These are phyloP conservation scores for Betula pendula DNA, from an alignment of 306 rosid species.

Conservation along the genomic window DNA sequence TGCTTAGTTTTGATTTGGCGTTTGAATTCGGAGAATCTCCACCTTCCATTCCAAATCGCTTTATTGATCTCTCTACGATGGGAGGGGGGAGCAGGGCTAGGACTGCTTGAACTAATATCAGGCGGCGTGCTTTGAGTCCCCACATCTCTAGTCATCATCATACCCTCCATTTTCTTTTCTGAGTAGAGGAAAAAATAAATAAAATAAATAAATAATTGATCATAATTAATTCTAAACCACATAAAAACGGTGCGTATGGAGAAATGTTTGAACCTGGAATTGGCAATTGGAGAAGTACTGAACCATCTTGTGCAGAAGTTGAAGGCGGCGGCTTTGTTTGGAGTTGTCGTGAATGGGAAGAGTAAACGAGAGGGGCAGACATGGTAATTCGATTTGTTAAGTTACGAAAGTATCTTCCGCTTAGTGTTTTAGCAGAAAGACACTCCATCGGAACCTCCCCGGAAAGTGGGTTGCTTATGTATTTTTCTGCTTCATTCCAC, in stretches of 20 bases:
- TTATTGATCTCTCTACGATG: slow-evolving; percentile 49
- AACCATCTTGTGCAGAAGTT: slow-evolving; percentile 40
- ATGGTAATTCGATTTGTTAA: slow-evolving; percentile 58
- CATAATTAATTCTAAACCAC: too few species aligned
- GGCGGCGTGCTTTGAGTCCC: slow-evolving; percentile 80
- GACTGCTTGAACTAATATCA: slow-evolving; percentile 56
- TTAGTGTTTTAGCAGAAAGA: slow-evolving; percentile 85
- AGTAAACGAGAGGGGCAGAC: slow-evolving; percentile 70
- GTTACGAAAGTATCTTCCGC: slow-evolving; percentile 77
- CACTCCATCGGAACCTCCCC: slow-evolving; percentile 95
- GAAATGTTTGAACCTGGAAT: slow-evolving; percentile 76
- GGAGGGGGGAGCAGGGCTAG: slow-evolving; percentile 67
- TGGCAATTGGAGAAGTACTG: slow-evolving; percentile 40
- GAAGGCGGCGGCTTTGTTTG: slow-evolving; percentile 57
- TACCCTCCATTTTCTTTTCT: slow-evolving; percentile 59
- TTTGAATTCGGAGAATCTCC: slow-evolving; percentile 55
- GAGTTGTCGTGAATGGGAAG: slow-evolving; percentile 43
- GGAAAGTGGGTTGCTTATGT: slow-evolving; percentile 88
- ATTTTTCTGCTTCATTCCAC: slow-evolving; percentile 97
- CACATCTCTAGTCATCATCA: slow-evolving; percentile 56
- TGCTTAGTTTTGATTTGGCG: slow-evolving; percentile 41
- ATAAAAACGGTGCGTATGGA: too few species aligned
- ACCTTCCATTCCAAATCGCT: slow-evolving; percentile 33
- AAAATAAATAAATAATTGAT: too few species aligned
- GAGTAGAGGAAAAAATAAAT: neutral